phyloP scores from a whole-genome alignment of 148 eudicot genomes.

The Camellia granthamiana region DNA sequence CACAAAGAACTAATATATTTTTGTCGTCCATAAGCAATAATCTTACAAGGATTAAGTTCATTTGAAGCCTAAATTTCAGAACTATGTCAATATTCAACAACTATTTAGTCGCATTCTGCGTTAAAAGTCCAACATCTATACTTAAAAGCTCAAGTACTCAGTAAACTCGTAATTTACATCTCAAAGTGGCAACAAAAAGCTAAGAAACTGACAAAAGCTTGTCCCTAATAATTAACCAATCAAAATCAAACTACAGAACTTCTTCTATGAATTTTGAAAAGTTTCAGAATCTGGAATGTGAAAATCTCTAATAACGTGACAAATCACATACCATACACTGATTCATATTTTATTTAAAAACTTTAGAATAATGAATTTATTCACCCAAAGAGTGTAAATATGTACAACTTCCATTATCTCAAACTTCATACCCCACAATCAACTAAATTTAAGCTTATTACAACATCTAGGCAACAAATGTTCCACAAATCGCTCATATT shows the following conservation, averaged over 20 bases:
- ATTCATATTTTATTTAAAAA: neutral
- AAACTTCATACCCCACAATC: neutral
- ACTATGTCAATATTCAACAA: neutral
- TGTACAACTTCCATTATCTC: neutral
- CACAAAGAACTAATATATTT: neutral
- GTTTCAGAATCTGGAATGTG: neutral
- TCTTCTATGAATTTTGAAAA: neutral
- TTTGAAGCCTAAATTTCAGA: neutral
- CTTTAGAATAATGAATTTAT: neutral
- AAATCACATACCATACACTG: neutral
- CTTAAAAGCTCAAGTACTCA: neutral
- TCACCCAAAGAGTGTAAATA: neutral
- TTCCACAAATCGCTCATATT: neutral
- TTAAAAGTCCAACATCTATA: neutral
- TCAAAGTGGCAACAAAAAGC: neutral
- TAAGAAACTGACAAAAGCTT: neutral
- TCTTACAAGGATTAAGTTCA: neutral
- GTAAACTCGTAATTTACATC: neutral
- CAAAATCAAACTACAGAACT: constrained; percentile 3
- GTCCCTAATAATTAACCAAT: neutral
- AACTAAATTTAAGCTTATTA: neutral
- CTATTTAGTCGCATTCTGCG: neutral
- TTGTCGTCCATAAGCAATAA: neutral
- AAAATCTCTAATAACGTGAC: neutral
- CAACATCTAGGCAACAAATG: neutral